A percentile compares a stretch with the other conserved stretches of the same genome.
Evolutionary conservation across 805 yeast genomes (phyloP).

Genomic region (Dipodascus geniculatus): DNA sequence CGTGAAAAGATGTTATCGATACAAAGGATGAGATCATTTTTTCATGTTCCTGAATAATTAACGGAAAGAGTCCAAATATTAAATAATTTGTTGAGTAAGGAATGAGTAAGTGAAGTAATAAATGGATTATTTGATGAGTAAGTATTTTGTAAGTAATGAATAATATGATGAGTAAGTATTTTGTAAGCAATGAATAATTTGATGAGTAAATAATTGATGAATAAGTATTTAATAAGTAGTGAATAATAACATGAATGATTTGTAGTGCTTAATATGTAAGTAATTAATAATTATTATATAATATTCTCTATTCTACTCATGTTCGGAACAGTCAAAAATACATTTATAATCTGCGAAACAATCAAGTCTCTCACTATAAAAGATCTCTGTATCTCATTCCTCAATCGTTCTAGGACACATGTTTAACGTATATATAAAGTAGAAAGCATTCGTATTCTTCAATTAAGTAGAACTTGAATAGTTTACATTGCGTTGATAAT

Average conservation of each 20-base stretch:
- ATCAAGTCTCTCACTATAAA: constrained; percentile 1
- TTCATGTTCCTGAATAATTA: too few relatives aligned
- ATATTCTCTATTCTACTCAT: background rate
- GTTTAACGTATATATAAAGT: constrained; percentile 1
- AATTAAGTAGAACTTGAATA: background rate
- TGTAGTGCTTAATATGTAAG: too few relatives aligned
- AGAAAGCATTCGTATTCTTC: background rate
- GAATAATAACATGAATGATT: too few relatives aligned
- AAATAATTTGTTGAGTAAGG: too few relatives aligned
- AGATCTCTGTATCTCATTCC: background rate
- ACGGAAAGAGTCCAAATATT: too few relatives aligned
- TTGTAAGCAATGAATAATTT: background rate
- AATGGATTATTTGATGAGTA: background rate
- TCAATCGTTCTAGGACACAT: background rate
- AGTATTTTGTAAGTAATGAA: background rate
- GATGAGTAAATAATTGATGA: background rate
- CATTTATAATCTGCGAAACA: background rate
- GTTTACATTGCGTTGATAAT: background rate
- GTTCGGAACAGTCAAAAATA: constrained; percentile 1
- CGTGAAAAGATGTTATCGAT: background rate
- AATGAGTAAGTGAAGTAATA: too few relatives aligned
- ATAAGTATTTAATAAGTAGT: background rate
- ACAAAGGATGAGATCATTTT: background rate
- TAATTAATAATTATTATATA: too few relatives aligned
- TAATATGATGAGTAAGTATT: background rate